Percentiles rank a stretch among this genome's conserved stretches.
Conservation (phyloP, 306 rosid species). For the Dicorynia guianensis region DNA sequence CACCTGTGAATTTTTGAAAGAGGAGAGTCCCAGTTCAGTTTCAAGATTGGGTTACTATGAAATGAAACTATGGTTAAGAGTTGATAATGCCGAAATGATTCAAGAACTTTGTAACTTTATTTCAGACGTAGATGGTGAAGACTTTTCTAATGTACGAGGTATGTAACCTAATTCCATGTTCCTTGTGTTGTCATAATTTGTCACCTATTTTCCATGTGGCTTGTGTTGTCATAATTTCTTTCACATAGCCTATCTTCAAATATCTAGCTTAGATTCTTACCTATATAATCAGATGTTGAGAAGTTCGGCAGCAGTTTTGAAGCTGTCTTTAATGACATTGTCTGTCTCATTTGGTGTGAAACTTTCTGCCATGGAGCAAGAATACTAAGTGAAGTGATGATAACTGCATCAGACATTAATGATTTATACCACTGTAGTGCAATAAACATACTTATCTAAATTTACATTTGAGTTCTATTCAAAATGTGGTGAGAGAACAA, state of each 20-base stretch:
- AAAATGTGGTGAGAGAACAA: slow-evolving; percentile 16
- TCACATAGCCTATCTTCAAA: not conserved
- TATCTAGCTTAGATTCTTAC: slow-evolving; percentile 16
- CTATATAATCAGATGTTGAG: slow-evolving; percentile 14
- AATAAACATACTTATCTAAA: slow-evolving; percentile 7
- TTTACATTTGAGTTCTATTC: slow-evolving; percentile 27
- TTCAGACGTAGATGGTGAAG: slow-evolving; percentile 47
- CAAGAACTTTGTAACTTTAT: slow-evolving; percentile 67
- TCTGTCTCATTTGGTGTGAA: slow-evolving; percentile 28
- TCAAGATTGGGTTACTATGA: slow-evolving; percentile 83
- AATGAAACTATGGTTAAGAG: slow-evolving; percentile 75
- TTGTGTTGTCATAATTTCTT: not conserved
- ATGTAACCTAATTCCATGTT: slow-evolving; percentile 31
- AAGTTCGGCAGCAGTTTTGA: slow-evolving; percentile 27
- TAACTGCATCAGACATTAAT: slow-evolving; percentile 14
- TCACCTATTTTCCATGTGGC: too few relatives aligned
- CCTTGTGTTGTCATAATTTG: not conserved
- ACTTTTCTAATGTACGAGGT: slow-evolving; percentile 66
- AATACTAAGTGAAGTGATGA: slow-evolving; percentile 24
- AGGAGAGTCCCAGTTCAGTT: slow-evolving; percentile 55
- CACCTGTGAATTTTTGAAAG: slow-evolving; percentile 59
- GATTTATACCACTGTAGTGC: slow-evolving; percentile 33
- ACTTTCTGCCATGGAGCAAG: slow-evolving; percentile 21
- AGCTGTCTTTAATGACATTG: slow-evolving; percentile 19
- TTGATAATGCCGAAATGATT: slow-evolving; percentile 68